Evolutionary conservation across 352 stramenopile genomes (phyloP).

Genomic region (Pythium phragmitis): DNA sequence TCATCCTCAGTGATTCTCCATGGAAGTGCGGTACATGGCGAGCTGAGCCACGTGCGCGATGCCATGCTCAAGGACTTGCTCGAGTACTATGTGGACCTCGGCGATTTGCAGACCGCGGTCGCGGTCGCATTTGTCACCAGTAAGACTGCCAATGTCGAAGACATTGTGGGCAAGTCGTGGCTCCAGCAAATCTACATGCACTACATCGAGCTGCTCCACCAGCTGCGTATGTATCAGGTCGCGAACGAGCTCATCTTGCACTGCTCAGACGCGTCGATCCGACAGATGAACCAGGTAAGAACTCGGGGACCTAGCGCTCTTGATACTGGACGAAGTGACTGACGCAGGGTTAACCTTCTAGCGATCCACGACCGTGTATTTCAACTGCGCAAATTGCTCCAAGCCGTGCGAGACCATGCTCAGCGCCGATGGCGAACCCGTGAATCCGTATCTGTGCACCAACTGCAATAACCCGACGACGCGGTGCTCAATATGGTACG

Average conservation of each 20-base stretch:
- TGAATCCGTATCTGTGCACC: conserved; percentile 48
- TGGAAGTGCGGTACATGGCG: conserved; percentile 72
- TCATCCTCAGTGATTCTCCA: conserved; percentile 69
- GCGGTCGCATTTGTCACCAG: conserved; percentile 73
- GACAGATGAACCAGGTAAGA: conserved; percentile 90
- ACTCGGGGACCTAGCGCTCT: not conserved
- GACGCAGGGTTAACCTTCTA: conserved; percentile 24
- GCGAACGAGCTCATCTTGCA: conserved; percentile 86
- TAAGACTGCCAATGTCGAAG: conserved; percentile 72
- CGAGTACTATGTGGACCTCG: conserved; percentile 84
- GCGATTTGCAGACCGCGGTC: conserved; percentile 84
- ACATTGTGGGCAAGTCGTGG: conserved; percentile 82
- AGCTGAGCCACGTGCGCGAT: conserved; percentile 70
- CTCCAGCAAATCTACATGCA: conserved; percentile 91
- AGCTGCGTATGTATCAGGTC: conserved; percentile 85
- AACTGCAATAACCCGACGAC: conserved; percentile 76
- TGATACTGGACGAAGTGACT: conserved; percentile 13
- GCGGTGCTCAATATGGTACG: conserved; percentile 85
- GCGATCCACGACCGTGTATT: conserved; percentile 89
- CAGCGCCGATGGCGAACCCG: conserved; percentile 27
- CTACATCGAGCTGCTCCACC: conserved; percentile 87
- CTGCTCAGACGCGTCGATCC: conserved; percentile 82
- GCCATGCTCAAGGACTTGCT: conserved; percentile 83
- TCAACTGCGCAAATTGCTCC: conserved; percentile 77
- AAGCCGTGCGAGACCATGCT: conserved; percentile 60